Conservation (phyloP, 179 eudicot species). For the Drosera spatulata region DNA sequence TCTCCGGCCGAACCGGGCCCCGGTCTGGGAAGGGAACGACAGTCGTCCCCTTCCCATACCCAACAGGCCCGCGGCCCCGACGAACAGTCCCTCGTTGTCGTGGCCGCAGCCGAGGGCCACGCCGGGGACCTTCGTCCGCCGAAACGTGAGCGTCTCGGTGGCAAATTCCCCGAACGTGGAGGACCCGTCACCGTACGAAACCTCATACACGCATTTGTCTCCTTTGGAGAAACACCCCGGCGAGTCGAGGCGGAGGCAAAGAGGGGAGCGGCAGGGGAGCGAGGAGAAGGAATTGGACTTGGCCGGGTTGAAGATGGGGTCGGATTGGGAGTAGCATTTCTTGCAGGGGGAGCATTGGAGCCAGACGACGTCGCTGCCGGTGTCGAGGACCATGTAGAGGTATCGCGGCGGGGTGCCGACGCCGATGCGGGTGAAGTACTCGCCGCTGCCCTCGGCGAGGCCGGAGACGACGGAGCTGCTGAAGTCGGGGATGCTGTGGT, state of each 20-base stretch:
- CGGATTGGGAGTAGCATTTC: constrained; percentile 71
- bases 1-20: constrained; percentile 47
- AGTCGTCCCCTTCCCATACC: constrained; percentile 76
- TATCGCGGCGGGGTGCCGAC: constrained; percentile 73
- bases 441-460: constrained; percentile 77
- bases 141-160: constrained; percentile 76
- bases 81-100: constrained; percentile 77
- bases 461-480: constrained; percentile 87
- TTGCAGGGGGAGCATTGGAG: constrained; percentile 72
- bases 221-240: constrained; percentile 45
- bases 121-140: constrained; percentile 34
- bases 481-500: constrained; percentile 13
- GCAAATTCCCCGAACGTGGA: constrained; percentile 74
- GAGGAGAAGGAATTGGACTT: constrained; percentile 38
- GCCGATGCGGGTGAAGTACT: constrained; percentile 90
- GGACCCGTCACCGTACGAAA: constrained; percentile 87
- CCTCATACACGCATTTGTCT: constrained; percentile 63
- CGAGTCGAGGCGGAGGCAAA: constrained; percentile 59
- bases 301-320: constrained; percentile 63
- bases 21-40: constrained; percentile 69
- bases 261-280: constrained; percentile 48
- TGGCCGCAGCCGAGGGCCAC: constrained; percentile 89
- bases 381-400: constrained; percentile 78
- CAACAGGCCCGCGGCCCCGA: constrained; percentile 77
- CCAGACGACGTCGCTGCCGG: constrained; percentile 96